phyloP scores from a whole-genome alignment of 2,329 filamentous ascomycete genomes.

The Neofusicoccum parvum region DNA sequence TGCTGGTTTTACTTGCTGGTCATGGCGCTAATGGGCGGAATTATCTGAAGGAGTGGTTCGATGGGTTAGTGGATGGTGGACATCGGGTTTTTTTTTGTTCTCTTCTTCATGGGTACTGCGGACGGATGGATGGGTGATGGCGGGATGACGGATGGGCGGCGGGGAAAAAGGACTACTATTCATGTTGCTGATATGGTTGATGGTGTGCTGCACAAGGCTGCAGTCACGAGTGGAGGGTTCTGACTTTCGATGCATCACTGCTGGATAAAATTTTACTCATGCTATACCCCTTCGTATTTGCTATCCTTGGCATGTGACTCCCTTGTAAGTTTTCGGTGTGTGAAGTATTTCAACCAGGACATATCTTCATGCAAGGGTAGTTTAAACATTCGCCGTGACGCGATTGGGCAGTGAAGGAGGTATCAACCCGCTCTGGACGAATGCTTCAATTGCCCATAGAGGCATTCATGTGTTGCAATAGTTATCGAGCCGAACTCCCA shows the following conservation, averaged over 20 bases:
- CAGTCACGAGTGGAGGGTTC: not conserved
- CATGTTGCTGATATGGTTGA: constrained; percentile 7
- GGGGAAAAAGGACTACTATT: constrained; percentile 7
- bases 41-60: not conserved
- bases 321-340: too few species aligned
- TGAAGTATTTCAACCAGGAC: too few species aligned
- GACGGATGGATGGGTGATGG: not conserved
- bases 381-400: too few species aligned
- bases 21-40: constrained; percentile 6
- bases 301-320: not conserved
- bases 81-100: not conserved
- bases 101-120: not conserved
- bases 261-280: constrained; percentile 5
- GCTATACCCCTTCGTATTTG: not conserved
- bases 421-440: too few species aligned
- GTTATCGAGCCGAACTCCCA: too few species aligned
- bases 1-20: constrained; percentile 1
- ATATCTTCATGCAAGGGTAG: too few species aligned
- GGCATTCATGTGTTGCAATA: too few species aligned
- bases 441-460: too few species aligned
- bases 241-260: not conserved
- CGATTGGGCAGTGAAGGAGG: too few species aligned
- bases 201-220: not conserved
- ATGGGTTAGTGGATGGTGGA: not conserved
- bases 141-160: not conserved